Conservation (phyloP, 2,329 filamentous ascomycete genomes). For the Sporothrix schenckii region DNA sequence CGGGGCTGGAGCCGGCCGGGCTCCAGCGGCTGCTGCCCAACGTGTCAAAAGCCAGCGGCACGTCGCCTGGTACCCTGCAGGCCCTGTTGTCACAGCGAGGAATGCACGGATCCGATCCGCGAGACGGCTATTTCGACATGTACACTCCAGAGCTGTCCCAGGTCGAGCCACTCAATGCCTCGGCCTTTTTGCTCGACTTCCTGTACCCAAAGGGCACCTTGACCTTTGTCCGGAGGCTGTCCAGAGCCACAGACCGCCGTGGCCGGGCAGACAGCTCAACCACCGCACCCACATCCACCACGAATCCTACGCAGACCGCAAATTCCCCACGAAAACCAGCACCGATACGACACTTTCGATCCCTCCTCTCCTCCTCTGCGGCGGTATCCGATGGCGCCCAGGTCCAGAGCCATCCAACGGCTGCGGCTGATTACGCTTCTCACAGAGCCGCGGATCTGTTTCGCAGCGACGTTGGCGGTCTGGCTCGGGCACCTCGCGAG, state of each 20-base stretch:
- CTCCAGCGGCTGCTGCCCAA: constrained; percentile 56
- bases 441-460: neutral
- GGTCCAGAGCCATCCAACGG: neutral
- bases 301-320: neutral
- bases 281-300: neutral
- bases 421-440: neutral
- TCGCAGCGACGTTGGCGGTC: constrained; percentile 1
- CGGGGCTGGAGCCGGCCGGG: constrained; percentile 59
- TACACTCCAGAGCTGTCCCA: constrained; percentile 37
- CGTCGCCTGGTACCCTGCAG: constrained; percentile 49
- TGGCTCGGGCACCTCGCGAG: constrained; percentile 8
- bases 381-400: neutral
- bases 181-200: constrained; percentile 59
- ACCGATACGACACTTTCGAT: neutral
- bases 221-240: constrained; percentile 48
- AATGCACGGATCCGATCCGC: constrained; percentile 46
- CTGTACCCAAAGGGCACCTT: constrained; percentile 55
- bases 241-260: constrained; percentile 30
- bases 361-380: neutral
- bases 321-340: neutral
- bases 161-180: constrained; percentile 47
- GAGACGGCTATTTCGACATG: constrained; percentile 39
- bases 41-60: constrained; percentile 45
- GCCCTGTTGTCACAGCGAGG: constrained; percentile 60
- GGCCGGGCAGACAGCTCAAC: neutral